Evolutionary conservation across 345 rosid genomes (phyloP), one percentile per base, ranked within the genome.

Genomic region (Brassica nigra): DNA sequence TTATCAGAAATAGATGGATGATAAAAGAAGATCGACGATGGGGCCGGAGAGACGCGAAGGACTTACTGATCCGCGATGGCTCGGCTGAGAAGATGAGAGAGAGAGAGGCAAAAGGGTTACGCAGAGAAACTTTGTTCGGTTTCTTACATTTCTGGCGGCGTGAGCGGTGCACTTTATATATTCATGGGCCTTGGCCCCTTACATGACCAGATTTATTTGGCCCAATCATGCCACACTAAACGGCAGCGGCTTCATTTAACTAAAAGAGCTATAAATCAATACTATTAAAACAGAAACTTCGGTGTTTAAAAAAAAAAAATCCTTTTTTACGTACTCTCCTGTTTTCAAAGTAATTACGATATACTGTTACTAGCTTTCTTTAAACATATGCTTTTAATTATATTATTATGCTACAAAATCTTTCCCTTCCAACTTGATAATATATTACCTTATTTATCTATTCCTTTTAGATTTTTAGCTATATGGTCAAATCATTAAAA

Each of bases 51-150:
- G 6, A 78, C 12, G 5, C 3, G 37, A 66, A n/a, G 64, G 28
- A 73, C 78, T 73, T 72, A 78, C 78, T 78, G 82, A 66, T 66
- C 69, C 74, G 74, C 76, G 82, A 20, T 59, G 54, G 73, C 9
- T 7, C 73, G 67, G 76, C 66, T 30, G 61, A 68, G 80, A 58
- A 68, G 28, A 68, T 12, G 80, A 76, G 68, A 69, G 62, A 33
- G 34, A 30, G 59, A 54, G 70, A n/a, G 36, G 36, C 14, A n/a
- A 15, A 27, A 71, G 30, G 72, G 77, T 29, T 66, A 72, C 4
- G 77, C 66, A n/a, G 52, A 66, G 58, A 67, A 39, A 6, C 37
- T 49, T 70, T 63, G 71, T 71, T 78, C 59, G 27, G 23, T 36
- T 77, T 77, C 58, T 34, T 36, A 52, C 74, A 30, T 69, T 76